Evolutionary conservation across 805 yeast genomes (phyloP).

Genomic region (Candida anglica): DNA sequence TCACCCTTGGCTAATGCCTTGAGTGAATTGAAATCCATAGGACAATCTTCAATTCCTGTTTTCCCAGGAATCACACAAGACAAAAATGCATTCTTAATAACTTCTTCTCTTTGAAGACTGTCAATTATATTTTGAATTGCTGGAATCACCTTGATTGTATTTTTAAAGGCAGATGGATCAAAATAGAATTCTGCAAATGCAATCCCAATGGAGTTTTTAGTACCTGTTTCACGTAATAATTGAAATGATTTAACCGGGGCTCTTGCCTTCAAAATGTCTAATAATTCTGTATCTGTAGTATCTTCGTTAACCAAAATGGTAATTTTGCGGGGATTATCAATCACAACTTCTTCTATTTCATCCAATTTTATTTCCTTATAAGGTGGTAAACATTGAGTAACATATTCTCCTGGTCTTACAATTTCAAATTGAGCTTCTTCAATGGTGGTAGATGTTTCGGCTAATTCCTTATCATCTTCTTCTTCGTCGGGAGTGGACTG

Average conservation of each 20-base stretch:
- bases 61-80: conserved; percentile 26
- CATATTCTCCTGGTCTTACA: conserved; percentile 34
- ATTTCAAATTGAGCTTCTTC: conserved; percentile 7
- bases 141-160: conserved; percentile 11
- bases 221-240: conserved; percentile 42
- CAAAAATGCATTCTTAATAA: conserved; percentile 23
- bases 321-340: conserved; percentile 45
- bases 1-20: conserved; percentile 34
- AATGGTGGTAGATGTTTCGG: background rate
- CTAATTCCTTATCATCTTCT: conserved; percentile 6
- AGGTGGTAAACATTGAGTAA: conserved; percentile 22
- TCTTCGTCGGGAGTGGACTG: conserved; percentile 9
- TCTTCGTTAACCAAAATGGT: conserved; percentile 40
- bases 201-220: conserved; percentile 52
- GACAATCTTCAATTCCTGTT: conserved; percentile 34
- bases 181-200: conserved; percentile 48
- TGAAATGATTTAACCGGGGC: conserved; percentile 39
- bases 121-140: conserved; percentile 10
- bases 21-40: conserved; percentile 33
- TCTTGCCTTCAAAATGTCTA: conserved; percentile 36
- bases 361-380: conserved; percentile 10
- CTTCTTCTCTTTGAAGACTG: conserved; percentile 9
- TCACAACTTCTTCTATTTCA: conserved; percentile 22
- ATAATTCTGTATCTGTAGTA: conserved; percentile 39
- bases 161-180: conserved; percentile 11